Evolutionary conservation across 2,329 filamentous ascomycete species (phyloP), one percentile per base, ranked within the genome.

Genomic region (Gnomoniopsis smithogilvyi): DNA sequence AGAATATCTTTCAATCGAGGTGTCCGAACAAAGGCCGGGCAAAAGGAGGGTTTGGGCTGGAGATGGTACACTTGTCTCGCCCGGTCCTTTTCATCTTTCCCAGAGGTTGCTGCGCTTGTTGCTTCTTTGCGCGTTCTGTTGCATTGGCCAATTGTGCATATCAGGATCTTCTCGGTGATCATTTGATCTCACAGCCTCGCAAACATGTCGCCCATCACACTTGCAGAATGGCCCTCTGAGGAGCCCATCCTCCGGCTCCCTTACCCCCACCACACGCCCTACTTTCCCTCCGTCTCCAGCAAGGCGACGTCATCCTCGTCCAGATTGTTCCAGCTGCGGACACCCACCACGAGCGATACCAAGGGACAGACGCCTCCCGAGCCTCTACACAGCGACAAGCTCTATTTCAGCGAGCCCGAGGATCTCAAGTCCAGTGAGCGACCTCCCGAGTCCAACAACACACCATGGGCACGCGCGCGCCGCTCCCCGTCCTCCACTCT

Each of bases 381-480:
- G n/a, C 60, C 63, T 4, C 67, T 71, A 0, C 69, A 69, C 54
- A 68, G 66, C 52, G 36, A 67, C 26, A 61, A 63, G n/a, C 51
- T 71, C 52, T 64, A 60, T 52, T 68, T 70, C 64, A 66, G 71
- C 33, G 72, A 70, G 33, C 73, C 72, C 22, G 62, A 66, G 47
- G 64, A 69, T 50, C 65, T 70, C 63, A 70, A 69, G 54, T 70
- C 68, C 21, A 65, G 68, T 46, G 67, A 69, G 55, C 62, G 68
- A n/a, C 69, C 69, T 26, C 64, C 71, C 54, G 75, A 75, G 36
- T 80, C 79, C 59, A 80, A 83, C 70, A 84, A 84, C 70, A 81
- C 79, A 49, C 71, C 79, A 51, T 84, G 81, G 81, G 81, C 77
- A 6, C 74, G 81, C n/a, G 78, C 81, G n/a, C 73, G 80, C 38